Evolutionary conservation across 148 eudicot species (phyloP), one percentile per base, ranked within the genome.

Genomic region (Fagopyrum homotropicum): DNA sequence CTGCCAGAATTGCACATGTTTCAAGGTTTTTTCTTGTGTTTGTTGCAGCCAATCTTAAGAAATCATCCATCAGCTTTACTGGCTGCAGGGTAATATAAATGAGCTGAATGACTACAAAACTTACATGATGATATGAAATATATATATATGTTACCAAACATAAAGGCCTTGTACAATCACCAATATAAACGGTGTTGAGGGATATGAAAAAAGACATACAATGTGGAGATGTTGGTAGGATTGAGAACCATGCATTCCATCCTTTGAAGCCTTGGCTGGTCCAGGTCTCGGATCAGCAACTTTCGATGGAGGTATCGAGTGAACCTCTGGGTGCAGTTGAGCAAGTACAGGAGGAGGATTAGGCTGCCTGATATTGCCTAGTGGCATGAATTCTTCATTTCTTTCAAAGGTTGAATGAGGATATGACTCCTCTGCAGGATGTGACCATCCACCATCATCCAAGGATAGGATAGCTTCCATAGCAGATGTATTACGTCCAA

Each of bases 281-380:
- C 97, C 97, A 71, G 98, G 98, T 79, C 98, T 88, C 45, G 98
- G 98, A 82, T 94, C 98, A 76, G 98, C 98, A 79, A 94, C 97
- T 83, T 84, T 88, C 40, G 97, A 90, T 63, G 98, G 97, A 81
- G 96, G 80, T 55, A 95, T 88, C 35, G 84, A 86, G 82, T 75
- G 78, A 75, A 72, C 63, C 75, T 82, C 86, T 45, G 92, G 88
- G 57, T 86, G 93, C 75, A 95, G 84, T 85, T 89, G 89, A 77
- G 98, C 98, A 80, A 89, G 93, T 55, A 92, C 93, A 73, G 97
- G 98, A 76, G 98, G 98, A 12, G 98, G 98, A 83, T 87, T 81
- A 79, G 92, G 98, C 88, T 95, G 96, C 82, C 96, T 88, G 74
- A 94, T 83, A 84, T 81, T 89, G 76, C 77, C 86, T 72, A 79